Evolutionary conservation across 2,329 filamentous ascomycete genomes (phyloP).

Genomic region (Albophoma yamanashiensis): DNA sequence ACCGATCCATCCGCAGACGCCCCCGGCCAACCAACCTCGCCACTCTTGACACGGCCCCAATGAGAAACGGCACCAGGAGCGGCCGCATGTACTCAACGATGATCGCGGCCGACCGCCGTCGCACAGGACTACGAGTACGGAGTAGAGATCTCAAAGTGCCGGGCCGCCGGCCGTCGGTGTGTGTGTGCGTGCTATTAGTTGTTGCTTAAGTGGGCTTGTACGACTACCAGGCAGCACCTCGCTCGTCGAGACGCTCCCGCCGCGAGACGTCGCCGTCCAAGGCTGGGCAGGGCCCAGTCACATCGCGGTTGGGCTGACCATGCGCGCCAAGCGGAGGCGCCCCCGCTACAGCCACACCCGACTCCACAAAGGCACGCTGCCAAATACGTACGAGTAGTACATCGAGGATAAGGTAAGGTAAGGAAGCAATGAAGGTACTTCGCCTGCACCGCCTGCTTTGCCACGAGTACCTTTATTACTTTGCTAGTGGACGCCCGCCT

Average conservation of each 20-base stretch:
- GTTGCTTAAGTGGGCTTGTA: not conserved
- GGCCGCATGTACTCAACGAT: not conserved
- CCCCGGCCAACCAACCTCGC: not conserved
- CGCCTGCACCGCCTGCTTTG: not conserved
- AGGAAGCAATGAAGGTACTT: too few species aligned
- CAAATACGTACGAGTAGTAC: too few species aligned
- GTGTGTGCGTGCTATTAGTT: not conserved
- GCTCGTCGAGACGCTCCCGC: not conserved
- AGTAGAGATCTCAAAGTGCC: not conserved
- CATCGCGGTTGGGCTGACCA: slow-evolving; percentile 1
- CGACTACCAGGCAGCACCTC: not conserved
- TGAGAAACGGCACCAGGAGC: not conserved
- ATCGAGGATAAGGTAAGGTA: not conserved
- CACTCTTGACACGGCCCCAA: not conserved
- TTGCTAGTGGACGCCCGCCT: not conserved
- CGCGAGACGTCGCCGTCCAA: not conserved
- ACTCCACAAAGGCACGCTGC: not conserved
- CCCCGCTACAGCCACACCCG: not conserved
- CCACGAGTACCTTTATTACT: too few species aligned
- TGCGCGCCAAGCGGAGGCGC: not conserved
- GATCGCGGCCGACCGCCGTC: not conserved
- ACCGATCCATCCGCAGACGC: not conserved
- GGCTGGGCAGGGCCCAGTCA: not conserved
- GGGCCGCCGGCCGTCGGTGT: not conserved
- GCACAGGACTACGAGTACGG: not conserved